Percentiles rank a stretch among this genome's conserved stretches.
phyloP scores from a whole-genome alignment of 1,284 basidiomycete genomes.

The Pascua sp. region DNA sequence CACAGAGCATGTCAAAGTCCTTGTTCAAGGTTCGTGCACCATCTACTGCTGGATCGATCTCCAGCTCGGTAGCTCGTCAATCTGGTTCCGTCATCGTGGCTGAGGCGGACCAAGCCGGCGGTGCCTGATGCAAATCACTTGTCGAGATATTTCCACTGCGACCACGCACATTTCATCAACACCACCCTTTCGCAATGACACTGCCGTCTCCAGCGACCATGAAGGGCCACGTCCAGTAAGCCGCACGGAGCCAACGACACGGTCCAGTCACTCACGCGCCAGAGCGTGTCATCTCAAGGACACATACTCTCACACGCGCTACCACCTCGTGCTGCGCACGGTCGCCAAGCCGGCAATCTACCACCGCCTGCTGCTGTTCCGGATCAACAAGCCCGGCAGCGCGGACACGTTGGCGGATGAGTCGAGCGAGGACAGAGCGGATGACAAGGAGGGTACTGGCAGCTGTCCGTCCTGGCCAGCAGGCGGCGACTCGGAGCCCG shows the following conservation, averaged over 20 bases:
- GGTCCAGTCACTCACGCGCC: no score
- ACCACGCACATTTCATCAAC: not conserved
- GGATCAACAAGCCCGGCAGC: slow-evolving; percentile 51
- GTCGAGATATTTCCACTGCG: no score
- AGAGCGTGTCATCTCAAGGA: slow-evolving; percentile 56
- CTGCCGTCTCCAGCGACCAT: not conserved
- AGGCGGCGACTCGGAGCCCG: slow-evolving; percentile 44
- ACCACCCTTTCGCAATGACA: not conserved
- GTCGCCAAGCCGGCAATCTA: slow-evolving; percentile 57
- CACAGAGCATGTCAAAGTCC: no score
- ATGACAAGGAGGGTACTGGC: not conserved
- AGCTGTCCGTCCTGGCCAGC: slow-evolving; percentile 32
- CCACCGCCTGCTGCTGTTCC: slow-evolving; percentile 68
- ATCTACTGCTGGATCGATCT: no score
- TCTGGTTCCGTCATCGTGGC: no score
- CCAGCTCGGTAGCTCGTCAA: no score
- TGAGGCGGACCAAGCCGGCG: no score
- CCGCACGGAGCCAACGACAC: slow-evolving; percentile 1
- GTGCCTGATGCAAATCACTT: no score
- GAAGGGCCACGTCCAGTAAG: slow-evolving; percentile 2
- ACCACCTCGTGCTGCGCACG: slow-evolving; percentile 64
- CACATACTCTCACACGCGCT: slow-evolving; percentile 64
- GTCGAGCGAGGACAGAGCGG: no score
- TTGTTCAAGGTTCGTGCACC: no score
- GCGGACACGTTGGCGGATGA: not conserved